phyloP scores from a whole-genome alignment of 257 asterid species.

The Buddleja alternifolia region DNA sequence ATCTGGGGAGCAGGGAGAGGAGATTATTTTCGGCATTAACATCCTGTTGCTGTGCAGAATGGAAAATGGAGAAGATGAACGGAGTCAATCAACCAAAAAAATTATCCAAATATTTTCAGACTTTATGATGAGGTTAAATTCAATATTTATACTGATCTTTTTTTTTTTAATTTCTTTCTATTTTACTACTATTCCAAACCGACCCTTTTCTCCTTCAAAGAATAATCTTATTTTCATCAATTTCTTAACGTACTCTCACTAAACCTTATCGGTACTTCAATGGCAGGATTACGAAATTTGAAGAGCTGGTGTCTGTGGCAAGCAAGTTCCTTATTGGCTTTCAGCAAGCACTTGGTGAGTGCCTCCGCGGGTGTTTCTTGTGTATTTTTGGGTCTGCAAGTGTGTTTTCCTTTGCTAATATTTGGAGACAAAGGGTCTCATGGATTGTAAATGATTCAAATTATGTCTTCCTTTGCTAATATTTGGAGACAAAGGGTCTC shows the following conservation, averaged over 20 bases:
- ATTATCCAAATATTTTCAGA: constrained; percentile 46
- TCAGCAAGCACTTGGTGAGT: constrained; percentile 75
- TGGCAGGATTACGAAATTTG: constrained; percentile 62
- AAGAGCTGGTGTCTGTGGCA: constrained; percentile 61
- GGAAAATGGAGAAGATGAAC: constrained; percentile 39
- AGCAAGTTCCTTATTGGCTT: constrained; percentile 61
- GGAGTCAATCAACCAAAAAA: constrained; percentile 29
- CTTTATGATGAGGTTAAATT: constrained; percentile 66
- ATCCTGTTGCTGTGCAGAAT: constrained; percentile 38
- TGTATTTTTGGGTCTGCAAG: background rate
- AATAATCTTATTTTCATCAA: background rate
- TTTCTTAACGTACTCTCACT: background rate
- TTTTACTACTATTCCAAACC: background rate
- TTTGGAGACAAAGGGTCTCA: too few relatives aligned
- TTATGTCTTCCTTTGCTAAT: too few relatives aligned
- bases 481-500: too few relatives aligned
- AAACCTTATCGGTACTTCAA: background rate
- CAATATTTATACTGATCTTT: background rate
- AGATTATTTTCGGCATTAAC: constrained; percentile 5
- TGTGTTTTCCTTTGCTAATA: too few relatives aligned
- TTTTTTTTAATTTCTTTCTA: too few relatives aligned
- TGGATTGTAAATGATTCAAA: too few relatives aligned
- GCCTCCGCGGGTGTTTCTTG: background rate
- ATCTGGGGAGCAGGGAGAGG: background rate
- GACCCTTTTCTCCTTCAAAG: background rate